Base-by-base conservation (phyloP, 441 rosid genomes). In the Oxalis stricta region DNA sequence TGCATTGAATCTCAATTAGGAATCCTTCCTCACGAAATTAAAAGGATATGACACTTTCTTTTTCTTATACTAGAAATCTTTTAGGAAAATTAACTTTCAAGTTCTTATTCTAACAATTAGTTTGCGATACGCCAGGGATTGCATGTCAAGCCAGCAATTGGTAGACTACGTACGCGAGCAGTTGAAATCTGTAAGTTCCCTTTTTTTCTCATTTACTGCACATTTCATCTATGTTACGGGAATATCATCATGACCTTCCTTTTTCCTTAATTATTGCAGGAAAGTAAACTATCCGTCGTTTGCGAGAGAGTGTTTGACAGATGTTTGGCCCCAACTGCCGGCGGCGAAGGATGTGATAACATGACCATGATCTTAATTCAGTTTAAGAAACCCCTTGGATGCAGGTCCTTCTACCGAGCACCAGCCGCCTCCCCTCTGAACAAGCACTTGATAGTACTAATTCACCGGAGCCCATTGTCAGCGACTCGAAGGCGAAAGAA, bases 311-410 rank as follows among this genome's bases (percentile, higher is more conserved):
- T 77, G 41, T 65, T 73, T 18, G 78, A 73, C 14, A 55, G 63
- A 50, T 77, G 81, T 58, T 52, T 58, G 58, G 69, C 84, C 34
- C 81, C 84, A 11, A 36, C 66, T 18, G 70, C 74, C 28, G 71
- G 78, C 39, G 72, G 76, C 0, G 85, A 77, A 63, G 85, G 81
- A 46, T 71, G 85, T 19, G 85, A 73, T 49, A 71, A 77, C 60
- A 77, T 74, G 81, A 66, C 85, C 30, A 66, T 71, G 74, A 77
- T 77, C 63, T 49, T 74, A 60, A 65, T 71, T 52, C 76, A 71
- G 47, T 66, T 77, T 35, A 66, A 66, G 33, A 74, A 47, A 39
- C 54, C 72, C n/a, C 18, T 32, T n/a, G 6, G 10, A 35, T 12
- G 18, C 61, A 13, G 31, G 34, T 20, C 10, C 58, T 54, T 40